These are phyloP conservation scores for Flaveria ramosissima DNA, from an alignment of 129 eudicot species.

Conservation along the genomic window DNA sequence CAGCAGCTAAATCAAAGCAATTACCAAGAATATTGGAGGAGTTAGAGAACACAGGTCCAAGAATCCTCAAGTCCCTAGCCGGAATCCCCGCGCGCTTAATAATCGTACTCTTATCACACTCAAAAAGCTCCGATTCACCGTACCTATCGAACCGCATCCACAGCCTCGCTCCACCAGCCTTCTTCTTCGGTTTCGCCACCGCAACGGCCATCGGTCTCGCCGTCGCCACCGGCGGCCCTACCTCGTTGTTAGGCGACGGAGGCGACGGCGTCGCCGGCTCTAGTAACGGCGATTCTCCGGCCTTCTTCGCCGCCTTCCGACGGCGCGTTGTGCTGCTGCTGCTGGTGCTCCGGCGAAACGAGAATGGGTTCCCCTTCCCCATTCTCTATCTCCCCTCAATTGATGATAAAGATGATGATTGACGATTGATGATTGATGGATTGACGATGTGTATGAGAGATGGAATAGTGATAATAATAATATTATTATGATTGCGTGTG, in stretches of 20 bases:
- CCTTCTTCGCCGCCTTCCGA: conserved; percentile 48
- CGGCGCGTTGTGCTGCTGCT: conserved; percentile 41
- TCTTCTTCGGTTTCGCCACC: conserved; percentile 65
- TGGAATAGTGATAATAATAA: neutral
- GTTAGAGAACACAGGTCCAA: conserved; percentile 92
- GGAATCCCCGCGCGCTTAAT: conserved; percentile 82
- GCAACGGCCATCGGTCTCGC: conserved; percentile 27
- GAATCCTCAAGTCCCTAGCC: conserved; percentile 92
- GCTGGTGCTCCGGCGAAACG: conserved; percentile 51
- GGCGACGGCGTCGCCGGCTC: conserved; percentile 29
- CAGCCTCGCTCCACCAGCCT: conserved; percentile 69
- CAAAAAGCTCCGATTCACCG: conserved; percentile 82
- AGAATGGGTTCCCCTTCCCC: conserved; percentile 56
- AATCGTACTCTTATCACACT: conserved; percentile 83
- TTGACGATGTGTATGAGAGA: neutral
- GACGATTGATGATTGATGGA: neutral
- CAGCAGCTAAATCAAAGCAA: neutral
- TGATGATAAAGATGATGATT: neutral
- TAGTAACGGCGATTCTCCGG: conserved; percentile 27
- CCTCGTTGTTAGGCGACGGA: conserved; percentile 30
- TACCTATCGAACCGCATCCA: conserved; percentile 90
- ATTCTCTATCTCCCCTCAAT: conserved; percentile 29
- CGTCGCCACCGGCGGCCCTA: conserved; percentile 6
- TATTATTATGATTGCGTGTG: neutral
- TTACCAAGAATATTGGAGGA: conserved; percentile 94